Percentiles rank a stretch among this genome's conserved stretches.
phyloP scores from a whole-genome alignment of 768 basidiomycete species.

The Suillus alpinus region DNA sequence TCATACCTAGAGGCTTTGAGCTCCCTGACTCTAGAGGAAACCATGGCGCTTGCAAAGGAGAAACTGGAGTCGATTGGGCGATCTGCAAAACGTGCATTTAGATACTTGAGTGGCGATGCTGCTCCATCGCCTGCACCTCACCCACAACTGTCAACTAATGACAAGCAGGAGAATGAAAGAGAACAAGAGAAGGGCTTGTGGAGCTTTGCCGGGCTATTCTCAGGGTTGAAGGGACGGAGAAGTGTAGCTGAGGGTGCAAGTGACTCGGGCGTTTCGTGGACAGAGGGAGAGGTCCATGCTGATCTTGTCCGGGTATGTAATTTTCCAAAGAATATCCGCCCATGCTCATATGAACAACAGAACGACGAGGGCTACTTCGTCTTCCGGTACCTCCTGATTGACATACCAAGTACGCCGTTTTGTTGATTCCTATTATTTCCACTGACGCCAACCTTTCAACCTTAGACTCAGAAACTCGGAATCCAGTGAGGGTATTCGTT shows the following conservation, averaged over 20 bases:
- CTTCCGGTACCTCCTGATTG: constrained; percentile 74
- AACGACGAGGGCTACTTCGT: constrained; percentile 76
- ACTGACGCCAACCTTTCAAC: constrained; percentile 8
- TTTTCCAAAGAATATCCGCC: constrained; percentile 5
- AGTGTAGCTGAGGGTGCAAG: constrained; percentile 26
- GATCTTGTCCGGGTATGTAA: constrained; percentile 66
- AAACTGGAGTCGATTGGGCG: constrained; percentile 41
- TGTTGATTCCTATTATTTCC: constrained; percentile 15
- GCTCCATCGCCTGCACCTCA: constrained; percentile 35
- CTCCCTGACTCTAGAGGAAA: constrained; percentile 56
- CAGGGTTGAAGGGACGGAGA: constrained; percentile 51
- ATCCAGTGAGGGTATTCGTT: constrained; percentile 66
- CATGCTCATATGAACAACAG: constrained; percentile 35
- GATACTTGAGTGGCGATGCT: constrained; percentile 68
- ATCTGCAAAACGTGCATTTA: constrained; percentile 57
- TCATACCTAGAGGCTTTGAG: constrained; percentile 47
- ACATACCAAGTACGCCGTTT: constrained; percentile 67
- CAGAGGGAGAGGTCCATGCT: constrained; percentile 80
- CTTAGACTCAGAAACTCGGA: constrained; percentile 59
- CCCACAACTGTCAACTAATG: constrained; percentile 25
- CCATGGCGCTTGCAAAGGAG: constrained; percentile 45
- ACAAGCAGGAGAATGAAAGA: constrained; percentile 28
- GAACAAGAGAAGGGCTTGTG: constrained; percentile 40
- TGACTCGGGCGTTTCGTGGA: constrained; percentile 47
- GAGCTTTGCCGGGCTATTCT: constrained; percentile 67